Conservation (phyloP, 345 rosid species). For the Melaleuca alternifolia region DNA sequence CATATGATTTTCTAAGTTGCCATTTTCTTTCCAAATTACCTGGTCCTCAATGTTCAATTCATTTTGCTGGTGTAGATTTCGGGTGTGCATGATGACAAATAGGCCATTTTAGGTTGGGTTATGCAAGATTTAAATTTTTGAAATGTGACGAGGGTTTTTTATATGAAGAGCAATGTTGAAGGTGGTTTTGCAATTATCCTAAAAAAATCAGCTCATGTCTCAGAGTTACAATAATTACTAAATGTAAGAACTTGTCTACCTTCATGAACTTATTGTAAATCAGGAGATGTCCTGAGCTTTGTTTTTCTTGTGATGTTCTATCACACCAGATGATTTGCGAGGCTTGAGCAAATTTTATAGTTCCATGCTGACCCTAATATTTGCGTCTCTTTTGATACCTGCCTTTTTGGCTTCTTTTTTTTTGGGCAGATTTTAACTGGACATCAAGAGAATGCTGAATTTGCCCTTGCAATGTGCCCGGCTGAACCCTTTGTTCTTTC, state of each 20-base stretch:
- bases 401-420: neutral
- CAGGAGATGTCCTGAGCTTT: neutral
- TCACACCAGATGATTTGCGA: neutral
- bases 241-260: neutral
- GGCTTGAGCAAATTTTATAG: neutral
- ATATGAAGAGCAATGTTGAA: neutral
- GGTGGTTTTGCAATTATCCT: neutral
- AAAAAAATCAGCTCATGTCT: neutral
- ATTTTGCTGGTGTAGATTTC: neutral
- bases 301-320: neutral
- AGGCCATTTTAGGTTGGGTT: neutral
- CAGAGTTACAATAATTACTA: neutral
- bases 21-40: neutral
- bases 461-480: slow-evolving; percentile 99
- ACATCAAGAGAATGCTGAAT: slow-evolving; percentile 98
- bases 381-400: neutral
- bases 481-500: slow-evolving; percentile 96
- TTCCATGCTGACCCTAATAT: neutral
- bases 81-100: neutral
- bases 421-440: slow-evolving; percentile 96
- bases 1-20: neutral
- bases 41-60: neutral
- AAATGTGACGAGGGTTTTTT: neutral
- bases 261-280: neutral
- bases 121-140: neutral